A percentile compares a stretch with the other conserved stretches of the same genome.
Evolutionary conservation across 805 yeast genomes (phyloP).

Genomic region (Hanseniaspora lindneri): DNA sequence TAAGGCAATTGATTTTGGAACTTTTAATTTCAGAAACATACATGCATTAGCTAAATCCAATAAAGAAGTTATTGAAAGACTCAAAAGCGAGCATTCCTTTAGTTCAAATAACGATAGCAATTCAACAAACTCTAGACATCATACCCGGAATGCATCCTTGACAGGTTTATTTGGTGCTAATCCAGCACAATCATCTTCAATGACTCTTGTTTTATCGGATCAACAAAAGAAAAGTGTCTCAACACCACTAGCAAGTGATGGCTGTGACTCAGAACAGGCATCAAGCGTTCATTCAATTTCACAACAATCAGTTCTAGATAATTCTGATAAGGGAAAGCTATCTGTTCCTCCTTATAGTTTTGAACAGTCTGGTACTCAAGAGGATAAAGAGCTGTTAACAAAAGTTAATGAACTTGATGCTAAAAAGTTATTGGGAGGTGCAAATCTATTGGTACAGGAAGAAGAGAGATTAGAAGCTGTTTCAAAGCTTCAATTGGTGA

Average conservation of each 20-base stretch:
- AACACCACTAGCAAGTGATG: neutral
- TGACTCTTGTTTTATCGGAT: neutral
- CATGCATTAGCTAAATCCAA: slow-evolving; percentile 88
- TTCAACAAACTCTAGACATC: slow-evolving; percentile 25
- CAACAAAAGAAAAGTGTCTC: neutral
- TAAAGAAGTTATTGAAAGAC: slow-evolving; percentile 77
- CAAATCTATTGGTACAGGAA: slow-evolving; percentile 2
- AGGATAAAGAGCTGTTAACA: too few species aligned
- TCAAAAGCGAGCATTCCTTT: slow-evolving; percentile 65
- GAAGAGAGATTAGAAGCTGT: slow-evolving; percentile 15
- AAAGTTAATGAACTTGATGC: too few species aligned
- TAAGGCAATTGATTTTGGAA: slow-evolving; percentile 70
- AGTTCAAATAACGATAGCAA: slow-evolving; percentile 23
- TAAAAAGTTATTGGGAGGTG: too few species aligned
- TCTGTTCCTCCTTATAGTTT: too few species aligned
- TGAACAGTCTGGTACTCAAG: too few species aligned
- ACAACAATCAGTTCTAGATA: too few species aligned
- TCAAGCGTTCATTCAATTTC: neutral
- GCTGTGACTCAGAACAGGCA: neutral
- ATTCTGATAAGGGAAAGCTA: too few species aligned
- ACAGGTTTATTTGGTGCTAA: slow-evolving; percentile 4
- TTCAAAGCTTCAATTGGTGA: neutral
- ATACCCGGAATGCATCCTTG: slow-evolving; percentile 5
- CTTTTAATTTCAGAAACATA: slow-evolving; percentile 78
- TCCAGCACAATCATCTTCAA: neutral